Evolutionary conservation across 2,329 filamentous ascomycete genomes (phyloP).

Genomic region (Colletotrichum sp.): DNA sequence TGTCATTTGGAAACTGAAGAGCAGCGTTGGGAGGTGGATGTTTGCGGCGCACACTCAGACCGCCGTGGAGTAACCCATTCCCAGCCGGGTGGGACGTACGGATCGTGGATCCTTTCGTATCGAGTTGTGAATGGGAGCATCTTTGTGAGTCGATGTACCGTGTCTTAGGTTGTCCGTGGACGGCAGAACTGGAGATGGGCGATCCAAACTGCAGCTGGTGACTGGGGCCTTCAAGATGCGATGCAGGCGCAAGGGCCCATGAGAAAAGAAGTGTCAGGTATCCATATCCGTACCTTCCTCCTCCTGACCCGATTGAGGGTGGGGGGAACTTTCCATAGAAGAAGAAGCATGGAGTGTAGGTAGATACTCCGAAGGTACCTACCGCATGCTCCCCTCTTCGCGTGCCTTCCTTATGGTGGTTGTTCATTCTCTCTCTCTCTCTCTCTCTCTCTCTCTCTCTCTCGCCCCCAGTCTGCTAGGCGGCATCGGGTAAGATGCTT

Average conservation of each 20-base stretch:
- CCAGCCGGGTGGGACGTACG: not conserved
- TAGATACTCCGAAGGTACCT: not conserved
- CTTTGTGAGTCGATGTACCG: not conserved
- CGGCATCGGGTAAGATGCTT: not conserved
- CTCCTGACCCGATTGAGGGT: not conserved
- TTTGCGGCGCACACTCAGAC: not conserved
- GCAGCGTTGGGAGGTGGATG: not conserved
- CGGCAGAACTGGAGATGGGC: not conserved
- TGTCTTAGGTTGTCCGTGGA: not conserved
- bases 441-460: not conserved
- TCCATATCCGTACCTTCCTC: not conserved
- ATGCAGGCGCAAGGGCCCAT: not conserved
- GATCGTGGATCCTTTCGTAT: not conserved
- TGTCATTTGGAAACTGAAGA: not conserved
- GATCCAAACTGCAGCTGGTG: not conserved
- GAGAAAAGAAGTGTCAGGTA: not conserved
- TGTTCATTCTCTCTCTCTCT: not conserved
- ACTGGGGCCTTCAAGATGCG: not conserved
- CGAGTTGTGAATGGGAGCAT: not conserved
- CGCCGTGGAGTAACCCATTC: not conserved
- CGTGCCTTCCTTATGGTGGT: not conserved
- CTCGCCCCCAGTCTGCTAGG: not conserved
- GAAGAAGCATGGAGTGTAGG: not conserved
- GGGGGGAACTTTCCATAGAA: not conserved
- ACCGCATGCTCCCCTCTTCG: not conserved